Evolutionary conservation across 805 yeast species (phyloP), one percentile per base, ranked within the genome.

Genomic region (Candida insectorum): DNA sequence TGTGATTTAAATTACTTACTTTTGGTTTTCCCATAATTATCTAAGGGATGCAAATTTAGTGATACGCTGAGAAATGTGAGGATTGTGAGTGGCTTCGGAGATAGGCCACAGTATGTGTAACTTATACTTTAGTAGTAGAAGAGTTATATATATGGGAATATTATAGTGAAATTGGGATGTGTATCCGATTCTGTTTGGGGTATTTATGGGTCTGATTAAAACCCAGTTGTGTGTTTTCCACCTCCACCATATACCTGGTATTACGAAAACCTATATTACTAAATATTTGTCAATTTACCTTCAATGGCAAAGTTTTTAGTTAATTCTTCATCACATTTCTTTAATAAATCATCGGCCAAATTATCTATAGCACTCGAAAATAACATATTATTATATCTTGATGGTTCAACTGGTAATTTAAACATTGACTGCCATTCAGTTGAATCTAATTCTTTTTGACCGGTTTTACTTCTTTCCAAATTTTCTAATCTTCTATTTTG

Each of bases 381-480:
- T 42, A 85, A 72, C 60, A 85, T 62, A 58, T 79, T 81, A 49
- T 84, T 87, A 45, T 77, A 74, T 52, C 89, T 72, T 13, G 85
- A 76, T 20, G 94, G 91, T 55, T 81, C 88, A 28, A 63, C 72
- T 17, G 89, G 88, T 43, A 81, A 71, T 54, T 72, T 78, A 66
- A 77, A 81, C 22, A 74, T 60, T 28, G 73, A 58, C 49, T 71
- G 73, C 88, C 88, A 84, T 53, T 79, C 88, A 30, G 71, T 65
- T 29, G 77, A 75, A 49, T 72, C 73, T 46, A 72, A 56, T 34
- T 65, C 71, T 30, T 71, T 65, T 51, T 79, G 77, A 36, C 84
- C 81, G 23, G 54, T 59, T 51, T 77, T 75, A 35, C 73, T 73
- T 42, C 83, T 71, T 45, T 70, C 74, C 26, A 70, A 67, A 59